Evolutionary conservation across 352 stramenopile genomes (phyloP).

Genomic region (Aphanomyces stellatus): DNA sequence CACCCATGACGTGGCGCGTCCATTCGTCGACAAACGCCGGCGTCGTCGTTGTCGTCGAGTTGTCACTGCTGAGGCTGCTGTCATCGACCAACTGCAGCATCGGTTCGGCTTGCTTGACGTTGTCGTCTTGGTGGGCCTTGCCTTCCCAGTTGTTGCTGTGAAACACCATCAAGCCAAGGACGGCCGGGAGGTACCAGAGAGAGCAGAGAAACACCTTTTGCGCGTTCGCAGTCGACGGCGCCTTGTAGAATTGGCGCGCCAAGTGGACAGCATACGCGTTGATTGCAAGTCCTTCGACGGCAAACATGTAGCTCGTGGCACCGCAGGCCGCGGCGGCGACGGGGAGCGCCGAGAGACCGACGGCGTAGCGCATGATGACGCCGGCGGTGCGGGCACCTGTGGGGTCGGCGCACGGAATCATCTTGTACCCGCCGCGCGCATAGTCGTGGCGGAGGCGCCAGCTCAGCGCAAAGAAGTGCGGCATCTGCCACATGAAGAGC

Average conservation of each 20-base stretch:
- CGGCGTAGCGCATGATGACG: slow-evolving; percentile 91
- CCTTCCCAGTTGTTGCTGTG: slow-evolving; percentile 87
- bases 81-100: slow-evolving; percentile 57
- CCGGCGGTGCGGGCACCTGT: slow-evolving; percentile 87
- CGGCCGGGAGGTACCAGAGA: slow-evolving; percentile 97
- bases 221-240: slow-evolving; percentile 92
- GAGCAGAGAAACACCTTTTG: slow-evolving; percentile 96
- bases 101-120: slow-evolving; percentile 43
- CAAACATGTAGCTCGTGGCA: slow-evolving; percentile 98
- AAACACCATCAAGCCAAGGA: slow-evolving; percentile 97
- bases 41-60: slow-evolving; percentile 33
- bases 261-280: slow-evolving; percentile 95
- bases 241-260: slow-evolving; percentile 91
- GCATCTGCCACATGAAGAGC: slow-evolving; percentile 99
- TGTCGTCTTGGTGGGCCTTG: slow-evolving; percentile 55
- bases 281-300: slow-evolving; percentile 92
- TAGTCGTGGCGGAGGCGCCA: slow-evolving; percentile 95
- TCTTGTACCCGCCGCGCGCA: slow-evolving; percentile 88
- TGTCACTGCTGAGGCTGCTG: slow-evolving; percentile 59
- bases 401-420: slow-evolving; percentile 91
- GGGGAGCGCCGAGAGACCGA: slow-evolving; percentile 92
- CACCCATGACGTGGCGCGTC: slow-evolving; percentile 47
- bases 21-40: slow-evolving; percentile 36
- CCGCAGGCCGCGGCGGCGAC: slow-evolving; percentile 86
- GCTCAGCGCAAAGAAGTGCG: slow-evolving; percentile 98